Conservation (phyloP, 257 asterid genomes). For the Echium plantagineum region DNA sequence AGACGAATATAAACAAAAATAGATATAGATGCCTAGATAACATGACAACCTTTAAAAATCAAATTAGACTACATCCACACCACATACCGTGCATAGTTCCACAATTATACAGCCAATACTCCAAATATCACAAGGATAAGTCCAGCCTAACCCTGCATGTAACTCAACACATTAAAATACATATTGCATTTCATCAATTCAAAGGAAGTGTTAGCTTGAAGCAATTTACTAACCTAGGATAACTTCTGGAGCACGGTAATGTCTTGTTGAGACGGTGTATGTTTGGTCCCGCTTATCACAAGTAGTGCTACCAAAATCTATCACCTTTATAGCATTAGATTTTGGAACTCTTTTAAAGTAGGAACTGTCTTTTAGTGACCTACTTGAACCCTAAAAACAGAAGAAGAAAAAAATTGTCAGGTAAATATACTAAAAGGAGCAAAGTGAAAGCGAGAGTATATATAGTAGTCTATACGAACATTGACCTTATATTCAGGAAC, state of each 20-base stretch:
- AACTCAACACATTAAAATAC: not conserved
- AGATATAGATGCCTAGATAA: not conserved
- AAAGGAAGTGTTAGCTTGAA: not conserved
- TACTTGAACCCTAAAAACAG: conserved; percentile 36
- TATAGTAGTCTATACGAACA: no score
- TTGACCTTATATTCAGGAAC: conserved; percentile 83
- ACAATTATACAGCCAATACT: conserved; percentile 86
- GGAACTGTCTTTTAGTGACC: conserved; percentile 55
- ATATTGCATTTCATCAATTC: not conserved
- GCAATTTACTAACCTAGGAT: conserved; percentile 44
- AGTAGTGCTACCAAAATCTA: conserved; percentile 94
- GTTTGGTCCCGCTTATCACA: conserved; percentile 50
- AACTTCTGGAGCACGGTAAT: conserved; percentile 93
- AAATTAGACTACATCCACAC: not conserved
- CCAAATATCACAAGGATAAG: conserved; percentile 85
- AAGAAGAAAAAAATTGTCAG: no score
- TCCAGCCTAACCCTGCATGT: conserved; percentile 70
- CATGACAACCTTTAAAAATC: not conserved
- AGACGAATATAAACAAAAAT: not conserved
- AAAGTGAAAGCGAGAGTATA: not conserved
- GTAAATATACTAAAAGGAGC: not conserved
- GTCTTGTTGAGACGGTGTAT: conserved; percentile 74
- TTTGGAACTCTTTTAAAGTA: conserved; percentile 68
- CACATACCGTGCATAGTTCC: conserved; percentile 79
- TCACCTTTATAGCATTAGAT: conserved; percentile 84